Conservation (phyloP, 1,284 basidiomycete genomes). For the Xerocomus amazonicus region DNA sequence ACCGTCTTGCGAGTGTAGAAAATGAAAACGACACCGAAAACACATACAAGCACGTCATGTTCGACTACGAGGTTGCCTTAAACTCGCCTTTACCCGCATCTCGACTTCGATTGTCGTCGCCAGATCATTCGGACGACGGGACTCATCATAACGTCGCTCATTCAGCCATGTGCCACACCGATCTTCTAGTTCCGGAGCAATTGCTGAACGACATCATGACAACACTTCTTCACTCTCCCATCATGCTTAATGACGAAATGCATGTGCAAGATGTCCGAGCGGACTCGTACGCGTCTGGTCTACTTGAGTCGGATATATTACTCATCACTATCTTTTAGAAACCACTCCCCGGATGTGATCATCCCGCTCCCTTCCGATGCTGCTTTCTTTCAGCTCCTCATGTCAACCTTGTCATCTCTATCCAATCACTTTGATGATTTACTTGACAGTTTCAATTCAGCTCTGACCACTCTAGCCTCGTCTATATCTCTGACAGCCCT, state of each 20-base stretch:
- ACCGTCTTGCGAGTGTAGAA: constrained; percentile 27
- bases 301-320: neutral
- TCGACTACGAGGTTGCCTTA: constrained; percentile 54
- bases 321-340: constrained; percentile 14
- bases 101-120: constrained; percentile 48
- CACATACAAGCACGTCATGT: constrained; percentile 14
- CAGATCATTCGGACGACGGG: constrained; percentile 15
- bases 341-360: constrained; percentile 54
- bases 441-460: constrained; percentile 59
- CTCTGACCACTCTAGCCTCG: constrained; percentile 59
- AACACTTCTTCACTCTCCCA: constrained; percentile 1
- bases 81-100: constrained; percentile 52
- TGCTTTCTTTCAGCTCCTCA: constrained; percentile 79
- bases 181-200: constrained; percentile 17
- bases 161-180: constrained; percentile 5
- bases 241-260: neutral
- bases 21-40: constrained; percentile 10
- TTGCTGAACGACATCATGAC: constrained; percentile 9
- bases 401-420: constrained; percentile 67
- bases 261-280: neutral
- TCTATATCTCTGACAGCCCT: constrained; percentile 60
- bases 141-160: neutral
- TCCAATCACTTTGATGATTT: constrained; percentile 62
- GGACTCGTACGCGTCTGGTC: constrained; percentile 9
- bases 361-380: constrained; percentile 82